Evolutionary conservation across 352 stramenopile species (phyloP).

Genomic region (Plasmopara viticola): DNA sequence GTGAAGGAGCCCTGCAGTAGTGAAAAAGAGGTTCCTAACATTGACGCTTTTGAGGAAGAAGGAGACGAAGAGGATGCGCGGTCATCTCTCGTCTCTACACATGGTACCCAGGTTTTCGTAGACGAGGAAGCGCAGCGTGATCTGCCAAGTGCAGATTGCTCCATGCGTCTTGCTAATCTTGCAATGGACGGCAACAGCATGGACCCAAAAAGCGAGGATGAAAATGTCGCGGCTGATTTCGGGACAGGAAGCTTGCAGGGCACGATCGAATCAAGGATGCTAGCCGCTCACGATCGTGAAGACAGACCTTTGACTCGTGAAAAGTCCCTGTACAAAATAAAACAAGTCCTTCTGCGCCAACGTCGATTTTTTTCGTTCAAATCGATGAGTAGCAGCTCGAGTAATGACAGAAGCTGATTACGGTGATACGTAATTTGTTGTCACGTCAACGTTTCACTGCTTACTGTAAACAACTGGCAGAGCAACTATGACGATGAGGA

Average conservation of each 20-base stretch:
- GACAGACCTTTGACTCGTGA: constrained; percentile 9
- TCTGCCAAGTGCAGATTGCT: constrained; percentile 58
- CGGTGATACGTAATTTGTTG: neutral
- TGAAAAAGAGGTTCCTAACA: constrained; percentile 1
- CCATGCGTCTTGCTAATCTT: constrained; percentile 66
- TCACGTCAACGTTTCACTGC: neutral
- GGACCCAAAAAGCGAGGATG: constrained; percentile 17
- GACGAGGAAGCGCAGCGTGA: constrained; percentile 32
- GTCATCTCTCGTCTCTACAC: constrained; percentile 70
- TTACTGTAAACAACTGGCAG: neutral
- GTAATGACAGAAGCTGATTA: constrained; percentile 20
- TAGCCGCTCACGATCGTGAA: neutral
- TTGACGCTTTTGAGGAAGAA: constrained; percentile 20
- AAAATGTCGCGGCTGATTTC: constrained; percentile 18
- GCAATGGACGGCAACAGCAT: constrained; percentile 41
- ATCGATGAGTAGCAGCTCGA: constrained; percentile 36
- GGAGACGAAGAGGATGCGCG: constrained; percentile 34
- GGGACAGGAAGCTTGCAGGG: neutral
- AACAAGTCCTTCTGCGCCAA: constrained; percentile 46
- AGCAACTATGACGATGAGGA: constrained; percentile 8
- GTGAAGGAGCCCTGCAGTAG: no score
- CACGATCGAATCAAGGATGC: constrained; percentile 1
- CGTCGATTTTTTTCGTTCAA: constrained; percentile 61
- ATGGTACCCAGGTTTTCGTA: constrained; percentile 35
- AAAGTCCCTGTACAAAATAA: constrained; percentile 41